Evolutionary conservation across 2,329 filamentous ascomycete genomes (phyloP).

Genomic region (Dothideomycetes sp.): DNA sequence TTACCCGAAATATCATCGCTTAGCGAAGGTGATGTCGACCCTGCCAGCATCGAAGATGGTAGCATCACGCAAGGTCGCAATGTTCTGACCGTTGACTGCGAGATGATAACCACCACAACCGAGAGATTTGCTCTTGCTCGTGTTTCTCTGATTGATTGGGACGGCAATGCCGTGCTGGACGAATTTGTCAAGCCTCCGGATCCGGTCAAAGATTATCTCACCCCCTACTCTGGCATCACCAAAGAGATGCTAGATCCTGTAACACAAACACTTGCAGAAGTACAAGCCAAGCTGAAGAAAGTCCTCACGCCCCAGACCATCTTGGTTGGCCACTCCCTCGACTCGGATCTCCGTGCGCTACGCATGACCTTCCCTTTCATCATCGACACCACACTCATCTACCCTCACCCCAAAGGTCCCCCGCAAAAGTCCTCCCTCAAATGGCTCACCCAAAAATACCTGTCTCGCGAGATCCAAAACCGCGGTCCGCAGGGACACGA

Average conservation of each 20-base stretch:
- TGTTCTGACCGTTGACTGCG: constrained; percentile 80
- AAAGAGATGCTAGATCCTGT: constrained; percentile 71
- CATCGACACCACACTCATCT: constrained; percentile 83
- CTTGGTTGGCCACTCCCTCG: constrained; percentile 70
- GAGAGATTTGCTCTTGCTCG: constrained; percentile 76
- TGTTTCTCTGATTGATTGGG: constrained; percentile 80
- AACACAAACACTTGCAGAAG: constrained; percentile 72
- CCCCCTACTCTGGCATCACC: constrained; percentile 79
- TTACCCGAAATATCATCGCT: constrained; percentile 55
- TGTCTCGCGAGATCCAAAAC: constrained; percentile 81
- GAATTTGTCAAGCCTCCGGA: constrained; percentile 84
- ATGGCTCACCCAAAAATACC: constrained; percentile 77
- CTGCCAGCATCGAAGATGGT: constrained; percentile 59
- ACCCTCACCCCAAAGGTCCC: constrained; percentile 79
- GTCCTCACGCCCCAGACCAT: constrained; percentile 66
- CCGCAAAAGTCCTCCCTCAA: constrained; percentile 87
- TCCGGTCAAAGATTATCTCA: constrained; percentile 88
- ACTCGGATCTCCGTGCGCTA: constrained; percentile 75
- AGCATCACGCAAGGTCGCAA: constrained; percentile 75
- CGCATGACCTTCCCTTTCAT: constrained; percentile 86
- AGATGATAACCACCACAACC: constrained; percentile 81
- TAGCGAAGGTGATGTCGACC: constrained; percentile 52
- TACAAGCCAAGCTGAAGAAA: constrained; percentile 59
- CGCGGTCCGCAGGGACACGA: constrained; percentile 68
- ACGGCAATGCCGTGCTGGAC: constrained; percentile 72